A percentile compares a stretch with the other conserved stretches of the same genome.
Conservation (phyloP, 129 eudicot species). For the Arctium lappa region DNA sequence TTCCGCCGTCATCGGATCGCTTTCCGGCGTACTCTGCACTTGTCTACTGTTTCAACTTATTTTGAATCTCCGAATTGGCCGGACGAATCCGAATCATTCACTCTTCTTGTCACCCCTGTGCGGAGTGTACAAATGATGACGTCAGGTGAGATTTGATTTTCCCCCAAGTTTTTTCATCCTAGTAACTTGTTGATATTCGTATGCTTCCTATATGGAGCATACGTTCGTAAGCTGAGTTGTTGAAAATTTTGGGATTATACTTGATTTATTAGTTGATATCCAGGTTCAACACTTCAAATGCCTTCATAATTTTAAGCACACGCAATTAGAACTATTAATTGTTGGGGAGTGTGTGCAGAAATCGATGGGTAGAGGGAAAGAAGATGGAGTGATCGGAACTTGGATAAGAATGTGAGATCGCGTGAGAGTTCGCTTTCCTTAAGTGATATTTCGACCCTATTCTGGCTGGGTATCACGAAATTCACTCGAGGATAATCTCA, state of each 20-base stretch:
- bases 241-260: neutral
- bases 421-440: too few species aligned
- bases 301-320: slow-evolving; percentile 1
- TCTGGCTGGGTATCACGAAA: too few species aligned
- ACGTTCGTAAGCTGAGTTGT: slow-evolving; percentile 3
- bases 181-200: neutral
- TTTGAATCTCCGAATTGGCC: neutral
- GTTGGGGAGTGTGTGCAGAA: too few species aligned
- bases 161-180: neutral
- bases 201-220: neutral
- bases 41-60: neutral
- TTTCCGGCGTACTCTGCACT: slow-evolving; percentile 7
- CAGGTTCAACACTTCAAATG: neutral
- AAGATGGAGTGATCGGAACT: too few species aligned
- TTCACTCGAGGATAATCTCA: too few species aligned
- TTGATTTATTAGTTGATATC: slow-evolving; percentile 2
- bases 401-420: too few species aligned
- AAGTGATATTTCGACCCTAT: too few species aligned
- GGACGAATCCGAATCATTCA: neutral
- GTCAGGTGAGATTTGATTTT: slow-evolving; percentile 25
- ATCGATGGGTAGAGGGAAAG: too few species aligned
- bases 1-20: slow-evolving; percentile 16
- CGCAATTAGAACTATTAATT: neutral
- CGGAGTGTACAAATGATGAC: slow-evolving; percentile 23
- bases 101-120: neutral